Conservation (phyloP, 2,329 filamentous ascomycete species). For the Aspergillus thermomutatus region DNA sequence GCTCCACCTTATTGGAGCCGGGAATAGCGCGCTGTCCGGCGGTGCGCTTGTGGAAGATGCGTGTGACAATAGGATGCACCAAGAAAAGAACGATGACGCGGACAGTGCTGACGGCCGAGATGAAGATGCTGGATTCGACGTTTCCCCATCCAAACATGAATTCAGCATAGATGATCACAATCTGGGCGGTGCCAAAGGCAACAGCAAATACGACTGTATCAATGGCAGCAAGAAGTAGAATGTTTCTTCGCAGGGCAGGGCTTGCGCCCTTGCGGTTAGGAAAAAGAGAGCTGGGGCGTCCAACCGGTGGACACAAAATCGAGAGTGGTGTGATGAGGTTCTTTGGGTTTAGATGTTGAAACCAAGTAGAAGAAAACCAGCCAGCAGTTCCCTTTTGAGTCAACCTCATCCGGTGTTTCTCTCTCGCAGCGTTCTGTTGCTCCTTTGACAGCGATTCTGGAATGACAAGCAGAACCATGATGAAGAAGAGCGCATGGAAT, state of each 20-base stretch:
- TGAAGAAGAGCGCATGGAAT: conserved; percentile 70
- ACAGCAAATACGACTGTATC: conserved; percentile 81
- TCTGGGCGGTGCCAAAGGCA: conserved; percentile 74
- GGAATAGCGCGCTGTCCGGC: conserved; percentile 47
- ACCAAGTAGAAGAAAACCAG: conserved; percentile 27
- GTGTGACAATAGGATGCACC: conserved; percentile 72
- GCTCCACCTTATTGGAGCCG: conserved; percentile 75
- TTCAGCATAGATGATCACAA: conserved; percentile 79
- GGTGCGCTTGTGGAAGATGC: conserved; percentile 60
- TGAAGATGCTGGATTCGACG: conserved; percentile 73
- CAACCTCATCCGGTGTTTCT: conserved; percentile 56
- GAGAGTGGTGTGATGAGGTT: conserved; percentile 76
- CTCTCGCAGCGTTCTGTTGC: conserved; percentile 66
- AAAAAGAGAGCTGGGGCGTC: conserved; percentile 25
- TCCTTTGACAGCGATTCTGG: conserved; percentile 81
- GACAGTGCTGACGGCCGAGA: conserved; percentile 73
- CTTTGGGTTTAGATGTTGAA: conserved; percentile 38
- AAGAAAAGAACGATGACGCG: conserved; percentile 73
- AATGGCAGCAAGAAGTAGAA: conserved; percentile 74
- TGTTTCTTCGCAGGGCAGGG: conserved; percentile 66
- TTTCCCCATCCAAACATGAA: conserved; percentile 79
- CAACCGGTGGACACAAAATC: conserved; percentile 66
- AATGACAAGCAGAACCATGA: conserved; percentile 66
- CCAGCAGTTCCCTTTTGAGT: conserved; percentile 28
- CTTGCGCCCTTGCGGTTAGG: conserved; percentile 56